Percentiles rank a stretch among this genome's conserved stretches.
Evolutionary conservation across 2,329 filamentous ascomycete genomes (phyloP).

Genomic region (Colletotrichum sp.): DNA sequence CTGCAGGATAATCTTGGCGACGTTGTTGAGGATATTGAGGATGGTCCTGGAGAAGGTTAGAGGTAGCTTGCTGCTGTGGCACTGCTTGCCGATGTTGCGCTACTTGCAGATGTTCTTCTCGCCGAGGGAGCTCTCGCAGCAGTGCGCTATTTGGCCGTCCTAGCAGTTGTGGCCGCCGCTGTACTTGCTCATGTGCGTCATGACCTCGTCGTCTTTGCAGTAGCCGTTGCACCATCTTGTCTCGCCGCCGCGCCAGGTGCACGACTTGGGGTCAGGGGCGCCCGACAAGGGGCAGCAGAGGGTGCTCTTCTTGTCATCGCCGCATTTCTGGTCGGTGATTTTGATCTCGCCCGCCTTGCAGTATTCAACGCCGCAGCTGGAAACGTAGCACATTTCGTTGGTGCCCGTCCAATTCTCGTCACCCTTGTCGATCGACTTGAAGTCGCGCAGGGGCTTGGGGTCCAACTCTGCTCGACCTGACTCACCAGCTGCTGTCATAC

Average conservation of each 20-base stretch:
- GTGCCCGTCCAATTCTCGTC: constrained; percentile 3
- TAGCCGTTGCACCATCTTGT: constrained; percentile 33
- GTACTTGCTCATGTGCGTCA: constrained; percentile 31
- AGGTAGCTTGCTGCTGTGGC: constrained; percentile 25
- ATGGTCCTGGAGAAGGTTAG: constrained; percentile 28
- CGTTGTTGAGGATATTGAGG: constrained; percentile 1
- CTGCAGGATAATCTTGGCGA: not conserved
- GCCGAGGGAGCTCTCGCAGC: constrained; percentile 29
- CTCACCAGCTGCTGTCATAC: too few relatives aligned
- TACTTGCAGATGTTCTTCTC: constrained; percentile 29
- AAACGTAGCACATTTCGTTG: constrained; percentile 31
- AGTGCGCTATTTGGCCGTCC: constrained; percentile 33
- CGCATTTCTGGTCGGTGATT: constrained; percentile 32
- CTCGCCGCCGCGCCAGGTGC: constrained; percentile 34
- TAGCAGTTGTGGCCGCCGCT: constrained; percentile 31
- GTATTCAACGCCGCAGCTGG: constrained; percentile 28
- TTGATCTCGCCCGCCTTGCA: constrained; percentile 33
- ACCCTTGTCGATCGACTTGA: not conserved
- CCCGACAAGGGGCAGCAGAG: constrained; percentile 36
- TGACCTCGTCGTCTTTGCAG: constrained; percentile 37
- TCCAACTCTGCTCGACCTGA: too few relatives aligned
- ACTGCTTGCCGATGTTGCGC: constrained; percentile 23
- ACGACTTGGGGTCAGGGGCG: constrained; percentile 32
- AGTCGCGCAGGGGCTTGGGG: not conserved
- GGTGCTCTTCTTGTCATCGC: constrained; percentile 26